Evolutionary conservation across 352 stramenopile genomes (phyloP).

Genomic region (Peronospora belbahrii): DNA sequence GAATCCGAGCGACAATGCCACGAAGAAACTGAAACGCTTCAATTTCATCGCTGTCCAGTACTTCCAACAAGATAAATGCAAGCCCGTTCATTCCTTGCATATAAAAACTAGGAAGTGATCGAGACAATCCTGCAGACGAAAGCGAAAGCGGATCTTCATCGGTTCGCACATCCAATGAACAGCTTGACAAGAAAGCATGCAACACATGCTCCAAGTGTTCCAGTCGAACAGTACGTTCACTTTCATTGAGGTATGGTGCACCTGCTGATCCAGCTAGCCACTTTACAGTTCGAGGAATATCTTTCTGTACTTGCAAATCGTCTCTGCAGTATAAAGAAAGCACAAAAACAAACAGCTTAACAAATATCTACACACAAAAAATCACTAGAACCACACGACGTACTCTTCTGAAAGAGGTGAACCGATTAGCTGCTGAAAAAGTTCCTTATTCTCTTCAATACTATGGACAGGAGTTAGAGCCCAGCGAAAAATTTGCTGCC

Average conservation of each 20-base stretch:
- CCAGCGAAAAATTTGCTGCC: slow-evolving; percentile 61
- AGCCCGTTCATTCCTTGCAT: slow-evolving; percentile 86
- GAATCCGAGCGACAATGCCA: slow-evolving; percentile 50
- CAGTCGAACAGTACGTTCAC: slow-evolving; percentile 27
- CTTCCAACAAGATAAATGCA: slow-evolving; percentile 65
- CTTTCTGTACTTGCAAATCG: slow-evolving; percentile 64
- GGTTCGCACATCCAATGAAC: slow-evolving; percentile 38
- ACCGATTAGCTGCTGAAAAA: slow-evolving; percentile 14
- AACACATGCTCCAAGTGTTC: slow-evolving; percentile 40
- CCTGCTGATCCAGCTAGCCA: slow-evolving; percentile 59
- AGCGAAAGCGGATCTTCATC: slow-evolving; percentile 23
- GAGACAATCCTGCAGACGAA: slow-evolving; percentile 15
- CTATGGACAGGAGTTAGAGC: slow-evolving; percentile 25
- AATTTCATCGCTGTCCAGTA: slow-evolving; percentile 48
- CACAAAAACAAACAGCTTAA: neutral
- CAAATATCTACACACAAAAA: neutral
- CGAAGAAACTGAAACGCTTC: slow-evolving; percentile 53
- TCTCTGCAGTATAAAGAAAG: slow-evolving; percentile 29
- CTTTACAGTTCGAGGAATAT: slow-evolving; percentile 70
- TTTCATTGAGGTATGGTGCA: slow-evolving; percentile 37
- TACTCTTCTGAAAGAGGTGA: slow-evolving; percentile 46
- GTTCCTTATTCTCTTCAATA: slow-evolving; percentile 3
- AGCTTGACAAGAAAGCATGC: slow-evolving; percentile 63
- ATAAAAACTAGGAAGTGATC: slow-evolving; percentile 44
- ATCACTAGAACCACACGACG: slow-evolving; percentile 6